These are phyloP conservation scores for Penicillium samsonianum DNA, from an alignment of 495 filamentous ascomycete species.

Conservation along the genomic window DNA sequence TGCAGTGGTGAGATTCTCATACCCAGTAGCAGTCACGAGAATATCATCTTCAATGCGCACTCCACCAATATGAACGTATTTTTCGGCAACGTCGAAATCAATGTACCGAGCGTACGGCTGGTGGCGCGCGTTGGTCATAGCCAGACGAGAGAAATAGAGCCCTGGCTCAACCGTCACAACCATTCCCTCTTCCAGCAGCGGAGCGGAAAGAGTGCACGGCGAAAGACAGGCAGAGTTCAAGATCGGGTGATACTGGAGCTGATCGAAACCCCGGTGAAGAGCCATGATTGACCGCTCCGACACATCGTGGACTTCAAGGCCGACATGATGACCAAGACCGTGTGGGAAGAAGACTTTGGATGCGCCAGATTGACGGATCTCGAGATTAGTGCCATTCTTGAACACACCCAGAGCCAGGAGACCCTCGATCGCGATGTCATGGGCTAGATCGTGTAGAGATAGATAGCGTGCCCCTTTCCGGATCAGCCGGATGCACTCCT, in stretches of 20 bases:
- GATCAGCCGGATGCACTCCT: slow-evolving; percentile 67
- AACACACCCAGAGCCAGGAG: slow-evolving; percentile 70
- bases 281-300: slow-evolving; percentile 52
- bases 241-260: slow-evolving; percentile 24
- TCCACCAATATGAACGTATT: slow-evolving; percentile 78
- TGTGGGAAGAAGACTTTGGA: slow-evolving; percentile 87
- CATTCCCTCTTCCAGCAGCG: slow-evolving; percentile 65
- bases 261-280: slow-evolving; percentile 22
- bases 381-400: slow-evolving; percentile 53
- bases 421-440: slow-evolving; percentile 68
- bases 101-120: slow-evolving; percentile 69
- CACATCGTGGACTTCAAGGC: slow-evolving; percentile 88
- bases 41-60: slow-evolving; percentile 93
- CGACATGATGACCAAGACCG: slow-evolving; percentile 85
- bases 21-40: slow-evolving; percentile 72
- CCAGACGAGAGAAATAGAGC: slow-evolving; percentile 86
- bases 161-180: slow-evolving; percentile 88
- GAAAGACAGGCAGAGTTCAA: slow-evolving; percentile 28
- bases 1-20: slow-evolving; percentile 81
- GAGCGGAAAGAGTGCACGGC: slow-evolving; percentile 37
- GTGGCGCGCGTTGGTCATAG: slow-evolving; percentile 74
- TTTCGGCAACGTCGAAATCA: slow-evolving; percentile 66
- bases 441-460: slow-evolving; percentile 69
- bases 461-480: slow-evolving; percentile 66
- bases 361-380: slow-evolving; percentile 68